Base-by-base conservation (phyloP, 2,329 filamentous ascomycete species). In the Colletotrichum karsti region DNA sequence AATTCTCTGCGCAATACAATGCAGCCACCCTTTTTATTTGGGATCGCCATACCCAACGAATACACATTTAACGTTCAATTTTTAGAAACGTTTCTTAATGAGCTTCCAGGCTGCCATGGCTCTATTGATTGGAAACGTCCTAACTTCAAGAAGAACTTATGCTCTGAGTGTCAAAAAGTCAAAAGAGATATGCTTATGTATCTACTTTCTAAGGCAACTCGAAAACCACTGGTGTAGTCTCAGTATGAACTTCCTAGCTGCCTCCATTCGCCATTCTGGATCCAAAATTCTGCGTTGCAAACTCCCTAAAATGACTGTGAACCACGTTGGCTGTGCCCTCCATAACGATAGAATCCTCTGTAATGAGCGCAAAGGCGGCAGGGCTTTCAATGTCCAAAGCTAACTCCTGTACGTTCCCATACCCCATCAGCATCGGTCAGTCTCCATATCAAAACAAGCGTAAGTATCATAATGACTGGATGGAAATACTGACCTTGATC, bases 261-360 rank as follows among this genome's bases (percentile, higher is more conserved):
- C 51, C 51, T 4, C 35, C 51, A 41, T 41, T 24, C 20, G 18
- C 37, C 13, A 28, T 28, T 55, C 51, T 55, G 10, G 51, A 55
- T 41, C 51, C 51, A 39, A 55, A 55, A 55, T 55, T 33, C 51
- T 24, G 51, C 24, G 51, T 41, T 18, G 51, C 51, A 55, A 55
- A 55, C 35, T 55, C 51, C 51, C 20, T 39, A 22, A 55, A 55
- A 55, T 41, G 24, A 12, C 51, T 55, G 33, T 41, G 28, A 55
- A 55, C 51, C 35, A 55, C 35, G 30, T 55, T 55, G 51, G 51
- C 35, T 10, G 51, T 41, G 51, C 51, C 24, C 22, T 55, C 51
- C 24, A 39, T 55, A 5, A 55, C 24, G 37, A 55, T 28, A n/a
- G 20, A 41, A 5, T 33, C 51, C 20, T 55, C 20, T 26, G 51